Evolutionary conservation across 805 yeast species (phyloP).

Genomic region (Hanseniaspora taiwanica): DNA sequence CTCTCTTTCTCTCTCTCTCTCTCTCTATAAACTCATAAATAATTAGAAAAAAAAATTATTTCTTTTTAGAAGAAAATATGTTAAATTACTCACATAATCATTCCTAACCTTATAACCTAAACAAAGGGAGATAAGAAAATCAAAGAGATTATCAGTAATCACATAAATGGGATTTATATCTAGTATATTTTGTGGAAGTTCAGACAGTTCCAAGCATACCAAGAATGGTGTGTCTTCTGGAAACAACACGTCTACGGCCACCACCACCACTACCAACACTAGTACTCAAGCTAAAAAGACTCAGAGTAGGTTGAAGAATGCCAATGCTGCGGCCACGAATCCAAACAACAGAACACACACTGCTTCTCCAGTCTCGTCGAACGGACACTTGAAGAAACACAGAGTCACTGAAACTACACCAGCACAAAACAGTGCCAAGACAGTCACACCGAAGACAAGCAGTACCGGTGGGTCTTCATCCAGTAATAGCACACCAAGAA

Average conservation of each 20-base stretch:
- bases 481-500: neutral
- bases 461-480: no score
- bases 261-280: no score
- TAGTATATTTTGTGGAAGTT: conserved; percentile 24
- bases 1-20: no score
- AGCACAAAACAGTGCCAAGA: neutral
- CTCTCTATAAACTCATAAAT: no score
- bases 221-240: neutral
- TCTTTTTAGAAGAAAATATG: no score
- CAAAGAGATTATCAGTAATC: neutral
- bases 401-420: conserved; percentile 4
- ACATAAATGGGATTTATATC: conserved; percentile 25
- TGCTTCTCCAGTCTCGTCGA: neutral
- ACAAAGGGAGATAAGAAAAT: conserved; percentile 1
- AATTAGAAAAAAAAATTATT: no score
- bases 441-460: neutral
- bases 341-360: neutral
- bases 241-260: no score
- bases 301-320: no score
- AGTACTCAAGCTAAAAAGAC: no score
- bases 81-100: no score
- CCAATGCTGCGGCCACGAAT: no score
- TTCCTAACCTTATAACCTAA: no score
- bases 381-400: neutral
- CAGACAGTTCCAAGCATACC: conserved; percentile 9